Percentiles rank a stretch among this genome's conserved stretches.
These are phyloP conservation scores for Diphasiastrum complanatum DNA, from an alignment of 83 land plant genomes.

Conservation along the genomic window DNA sequence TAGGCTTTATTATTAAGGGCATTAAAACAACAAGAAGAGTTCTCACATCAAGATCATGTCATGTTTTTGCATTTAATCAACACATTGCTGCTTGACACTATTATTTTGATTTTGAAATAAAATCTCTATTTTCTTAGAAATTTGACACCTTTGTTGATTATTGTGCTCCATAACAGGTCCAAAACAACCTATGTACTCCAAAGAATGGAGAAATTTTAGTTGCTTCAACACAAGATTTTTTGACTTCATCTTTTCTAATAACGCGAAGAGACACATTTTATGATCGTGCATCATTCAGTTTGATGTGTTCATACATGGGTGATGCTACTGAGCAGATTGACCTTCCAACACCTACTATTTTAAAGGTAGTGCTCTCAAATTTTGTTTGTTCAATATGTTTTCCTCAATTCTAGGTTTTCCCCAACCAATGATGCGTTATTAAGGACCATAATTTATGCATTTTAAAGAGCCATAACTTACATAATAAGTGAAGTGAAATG, in stretches of 20 bases:
- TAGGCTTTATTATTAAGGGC: too few relatives aligned
- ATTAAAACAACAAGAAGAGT: too few relatives aligned
- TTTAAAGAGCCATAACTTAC: too few relatives aligned
- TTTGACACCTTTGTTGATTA: not conserved
- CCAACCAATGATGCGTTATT: not conserved
- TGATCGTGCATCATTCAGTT: slow-evolving; percentile 79
- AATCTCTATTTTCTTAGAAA: not conserved
- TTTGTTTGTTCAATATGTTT: not conserved
- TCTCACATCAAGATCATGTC: too few relatives aligned
- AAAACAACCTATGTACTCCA: slow-evolving; percentile 93
- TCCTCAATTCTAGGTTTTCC: not conserved
- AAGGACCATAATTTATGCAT: not conserved
- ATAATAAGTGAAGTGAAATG: too few relatives aligned
- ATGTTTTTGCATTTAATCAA: too few relatives aligned
- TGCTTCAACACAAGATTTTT: slow-evolving; percentile 95
- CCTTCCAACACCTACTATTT: slow-evolving; percentile 82
- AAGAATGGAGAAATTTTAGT: slow-evolving; percentile 97
- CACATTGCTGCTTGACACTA: too few relatives aligned
- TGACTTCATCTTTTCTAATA: slow-evolving; percentile 84
- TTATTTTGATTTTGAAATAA: too few relatives aligned
- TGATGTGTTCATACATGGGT: slow-evolving; percentile 89
- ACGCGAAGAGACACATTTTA: slow-evolving; percentile 95
- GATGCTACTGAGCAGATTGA: slow-evolving; percentile 80
- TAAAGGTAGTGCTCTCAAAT: slow-evolving; percentile 49
- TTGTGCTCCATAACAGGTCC: slow-evolving; percentile 49